Evolutionary conservation across 768 basidiomycete species (phyloP).

Genomic region (Boletus fagicola): DNA sequence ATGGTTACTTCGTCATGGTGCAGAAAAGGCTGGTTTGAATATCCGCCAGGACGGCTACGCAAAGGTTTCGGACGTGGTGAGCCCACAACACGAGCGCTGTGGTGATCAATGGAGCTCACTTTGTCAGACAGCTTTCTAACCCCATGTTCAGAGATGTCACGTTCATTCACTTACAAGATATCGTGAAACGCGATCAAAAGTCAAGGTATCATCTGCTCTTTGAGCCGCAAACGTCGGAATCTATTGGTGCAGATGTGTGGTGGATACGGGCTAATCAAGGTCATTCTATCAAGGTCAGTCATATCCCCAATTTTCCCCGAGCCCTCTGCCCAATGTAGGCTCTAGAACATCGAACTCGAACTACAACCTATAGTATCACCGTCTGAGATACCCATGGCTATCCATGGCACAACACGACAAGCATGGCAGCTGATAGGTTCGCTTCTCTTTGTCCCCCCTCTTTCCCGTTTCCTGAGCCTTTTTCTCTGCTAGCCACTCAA

Average conservation of each 20-base stretch:
- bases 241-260: constrained; percentile 48
- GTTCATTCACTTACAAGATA: constrained; percentile 50
- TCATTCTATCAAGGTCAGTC: constrained; percentile 72
- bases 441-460: constrained; percentile 11
- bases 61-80: constrained; percentile 76
- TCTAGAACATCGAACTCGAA: constrained; percentile 67
- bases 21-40: constrained; percentile 65
- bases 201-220: constrained; percentile 57
- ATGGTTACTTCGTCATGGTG: constrained; percentile 90
- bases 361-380: constrained; percentile 55
- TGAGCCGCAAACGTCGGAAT: constrained; percentile 43
- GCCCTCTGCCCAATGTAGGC: neutral
- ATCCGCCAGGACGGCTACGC: constrained; percentile 88
- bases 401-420: constrained; percentile 71
- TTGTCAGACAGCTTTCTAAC: constrained; percentile 54
- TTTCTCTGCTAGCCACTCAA: constrained; percentile 45
- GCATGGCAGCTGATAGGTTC: constrained; percentile 76
- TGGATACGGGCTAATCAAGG: constrained; percentile 92
- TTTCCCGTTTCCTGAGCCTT: neutral
- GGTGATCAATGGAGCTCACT: constrained; percentile 3
- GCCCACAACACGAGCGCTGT: constrained; percentile 29
- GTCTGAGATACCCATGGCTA: constrained; percentile 71
- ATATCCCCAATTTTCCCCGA: neutral
- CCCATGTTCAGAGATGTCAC: constrained; percentile 66
- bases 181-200: constrained; percentile 69